A percentile compares a stretch with the other conserved stretches of the same genome.
Evolutionary conservation across 176 grass and related monocot genomes (phyloP).

Genomic region (bread wheat (Triticum aestivum)): DNA sequence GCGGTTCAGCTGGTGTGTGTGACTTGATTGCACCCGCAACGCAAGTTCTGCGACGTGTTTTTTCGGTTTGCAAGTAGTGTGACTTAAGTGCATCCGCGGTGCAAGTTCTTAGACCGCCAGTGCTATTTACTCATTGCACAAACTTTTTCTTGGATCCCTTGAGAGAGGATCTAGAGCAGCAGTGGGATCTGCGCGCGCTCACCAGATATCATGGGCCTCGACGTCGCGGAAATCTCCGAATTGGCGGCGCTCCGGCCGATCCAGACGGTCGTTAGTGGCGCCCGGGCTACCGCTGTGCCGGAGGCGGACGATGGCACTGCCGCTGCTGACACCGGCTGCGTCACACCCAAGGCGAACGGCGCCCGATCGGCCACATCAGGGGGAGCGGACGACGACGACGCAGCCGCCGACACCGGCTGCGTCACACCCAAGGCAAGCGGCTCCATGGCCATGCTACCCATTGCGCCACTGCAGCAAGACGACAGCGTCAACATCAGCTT

Average conservation of each 20-base stretch:
- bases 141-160: neutral
- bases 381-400: slow-evolving; percentile 4
- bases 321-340: slow-evolving; percentile 29
- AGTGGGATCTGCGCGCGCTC: neutral
- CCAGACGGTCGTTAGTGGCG: neutral
- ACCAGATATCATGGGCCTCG: slow-evolving; percentile 34
- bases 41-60: too few species aligned
- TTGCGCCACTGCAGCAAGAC: neutral
- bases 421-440: slow-evolving; percentile 16
- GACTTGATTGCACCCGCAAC: too few species aligned
- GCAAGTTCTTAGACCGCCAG: too few species aligned
- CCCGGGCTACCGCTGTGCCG: slow-evolving; percentile 2
- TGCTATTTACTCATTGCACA: neutral
- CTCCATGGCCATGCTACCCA: neutral
- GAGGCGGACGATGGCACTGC: slow-evolving; percentile 6
- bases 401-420: slow-evolving; percentile 6
- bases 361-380: neutral
- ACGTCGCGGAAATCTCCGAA: slow-evolving; percentile 41
- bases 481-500: slow-evolving; percentile 12
- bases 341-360: slow-evolving; percentile 17
- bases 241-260: slow-evolving; percentile 52
- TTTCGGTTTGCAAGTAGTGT: too few species aligned
- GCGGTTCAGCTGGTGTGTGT: too few species aligned
- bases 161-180: neutral
- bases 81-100: too few species aligned